These are phyloP conservation scores for Fusarium penzigii DNA, from an alignment of 2,329 filamentous ascomycete species.

Conservation along the genomic window DNA sequence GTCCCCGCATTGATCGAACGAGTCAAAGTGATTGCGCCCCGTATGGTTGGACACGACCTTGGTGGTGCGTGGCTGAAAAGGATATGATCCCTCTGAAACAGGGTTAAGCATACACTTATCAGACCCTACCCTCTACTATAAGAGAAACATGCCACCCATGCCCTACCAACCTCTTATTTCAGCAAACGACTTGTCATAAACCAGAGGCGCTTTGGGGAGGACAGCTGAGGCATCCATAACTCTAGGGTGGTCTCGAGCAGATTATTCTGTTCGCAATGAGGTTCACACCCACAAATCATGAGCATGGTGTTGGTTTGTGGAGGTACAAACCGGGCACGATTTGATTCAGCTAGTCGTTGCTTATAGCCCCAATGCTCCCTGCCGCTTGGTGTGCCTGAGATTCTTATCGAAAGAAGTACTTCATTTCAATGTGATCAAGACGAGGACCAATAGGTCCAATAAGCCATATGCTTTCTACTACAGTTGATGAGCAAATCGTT, in stretches of 20 bases:
- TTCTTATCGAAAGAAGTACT: neutral
- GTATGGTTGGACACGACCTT: neutral
- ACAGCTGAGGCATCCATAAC: neutral
- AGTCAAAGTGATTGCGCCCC: neutral
- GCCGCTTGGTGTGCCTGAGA: no score
- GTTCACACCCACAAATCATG: neutral
- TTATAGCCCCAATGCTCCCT: no score
- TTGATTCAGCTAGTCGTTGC: no score
- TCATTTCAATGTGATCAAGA: no score
- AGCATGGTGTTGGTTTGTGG: neutral
- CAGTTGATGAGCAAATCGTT: neutral
- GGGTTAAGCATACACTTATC: neutral
- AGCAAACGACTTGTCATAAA: neutral
- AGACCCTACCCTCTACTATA: no score
- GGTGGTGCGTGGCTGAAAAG: neutral
- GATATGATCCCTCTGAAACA: neutral
- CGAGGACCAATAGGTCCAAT: no score
- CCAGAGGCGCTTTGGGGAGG: neutral
- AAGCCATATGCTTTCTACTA: neutral
- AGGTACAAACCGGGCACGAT: no score
- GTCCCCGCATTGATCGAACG: neutral
- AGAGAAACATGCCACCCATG: no score
- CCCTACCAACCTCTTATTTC: neutral
- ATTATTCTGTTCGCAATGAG: neutral
- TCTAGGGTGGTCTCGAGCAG: neutral